phyloP scores from a whole-genome alignment of 1,139 yeast genomes.

The Geotrichum candidum region DNA sequence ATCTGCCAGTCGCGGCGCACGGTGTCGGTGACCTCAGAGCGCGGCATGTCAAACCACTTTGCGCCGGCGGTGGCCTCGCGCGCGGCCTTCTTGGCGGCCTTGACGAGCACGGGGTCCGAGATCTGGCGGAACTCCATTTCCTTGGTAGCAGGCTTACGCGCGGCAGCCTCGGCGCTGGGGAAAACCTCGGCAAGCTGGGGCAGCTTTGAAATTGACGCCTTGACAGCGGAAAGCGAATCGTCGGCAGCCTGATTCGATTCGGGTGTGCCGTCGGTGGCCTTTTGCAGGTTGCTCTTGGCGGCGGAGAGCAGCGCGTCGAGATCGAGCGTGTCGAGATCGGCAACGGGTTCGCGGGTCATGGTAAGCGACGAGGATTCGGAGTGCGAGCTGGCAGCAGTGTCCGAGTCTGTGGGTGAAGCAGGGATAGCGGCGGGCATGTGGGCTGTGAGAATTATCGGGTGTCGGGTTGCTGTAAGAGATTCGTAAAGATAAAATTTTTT shows the following conservation, averaged over 20 bases:
- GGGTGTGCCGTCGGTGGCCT: background rate
- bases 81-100: conserved; percentile 23
- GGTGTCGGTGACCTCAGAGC: conserved; percentile 68
- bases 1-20: conserved; percentile 72
- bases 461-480: background rate
- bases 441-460: background rate
- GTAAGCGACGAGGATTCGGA: conserved; percentile 17
- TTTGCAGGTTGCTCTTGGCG: conserved; percentile 12
- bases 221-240: conserved; percentile 4
- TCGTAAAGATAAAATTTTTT: background rate
- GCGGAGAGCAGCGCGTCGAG: conserved; percentile 15
- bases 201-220: conserved; percentile 12
- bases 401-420: conserved; percentile 13
- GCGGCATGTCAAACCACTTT: conserved; percentile 81
- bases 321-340: conserved; percentile 16
- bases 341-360: conserved; percentile 10
- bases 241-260: background rate
- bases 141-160: conserved; percentile 10
- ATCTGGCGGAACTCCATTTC: conserved; percentile 33
- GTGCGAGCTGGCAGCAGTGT: conserved; percentile 12
- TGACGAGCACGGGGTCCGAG: conserved; percentile 46
- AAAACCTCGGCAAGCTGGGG: conserved; percentile 14
- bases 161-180: background rate
- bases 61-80: conserved; percentile 44
- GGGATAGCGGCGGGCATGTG: conserved; percentile 2